A percentile compares a stretch with the other conserved stretches of the same genome.
Conservation (phyloP, 352 stramenopile genomes). For the Globisporangium middletonii region DNA sequence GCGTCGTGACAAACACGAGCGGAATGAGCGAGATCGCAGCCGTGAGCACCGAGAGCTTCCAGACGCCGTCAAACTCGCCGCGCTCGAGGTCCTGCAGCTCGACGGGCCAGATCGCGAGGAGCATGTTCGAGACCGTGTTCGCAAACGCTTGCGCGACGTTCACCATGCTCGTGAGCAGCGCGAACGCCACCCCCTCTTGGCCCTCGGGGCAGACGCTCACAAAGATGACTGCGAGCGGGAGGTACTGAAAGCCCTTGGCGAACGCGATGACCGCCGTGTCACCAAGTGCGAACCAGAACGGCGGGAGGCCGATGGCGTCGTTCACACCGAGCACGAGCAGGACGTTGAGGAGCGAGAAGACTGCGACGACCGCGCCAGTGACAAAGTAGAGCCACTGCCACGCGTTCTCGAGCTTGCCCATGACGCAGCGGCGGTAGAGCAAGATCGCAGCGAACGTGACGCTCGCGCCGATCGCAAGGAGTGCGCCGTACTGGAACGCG, state of each 20-base stretch:
- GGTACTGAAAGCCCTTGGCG: constrained; percentile 70
- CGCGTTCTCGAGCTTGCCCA: constrained; percentile 29
- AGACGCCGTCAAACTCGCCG: constrained; percentile 56
- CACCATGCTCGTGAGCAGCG: constrained; percentile 68
- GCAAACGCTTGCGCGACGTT: constrained; percentile 69
- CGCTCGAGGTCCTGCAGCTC: constrained; percentile 51
- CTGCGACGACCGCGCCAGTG: constrained; percentile 43
- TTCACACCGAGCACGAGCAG: constrained; percentile 63
- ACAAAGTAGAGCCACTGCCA: constrained; percentile 67
- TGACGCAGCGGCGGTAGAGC: constrained; percentile 46
- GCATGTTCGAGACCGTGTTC: constrained; percentile 71
- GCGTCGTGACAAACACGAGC: constrained; percentile 30
- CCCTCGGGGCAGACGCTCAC: constrained; percentile 65
- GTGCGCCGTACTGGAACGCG: constrained; percentile 71
- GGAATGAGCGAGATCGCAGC: constrained; percentile 50
- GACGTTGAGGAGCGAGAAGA: constrained; percentile 70
- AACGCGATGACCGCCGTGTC: constrained; percentile 65
- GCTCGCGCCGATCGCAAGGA: constrained; percentile 57
- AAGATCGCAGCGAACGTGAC: constrained; percentile 61
- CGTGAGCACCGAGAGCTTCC: constrained; percentile 74
- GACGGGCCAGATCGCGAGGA: constrained; percentile 67
- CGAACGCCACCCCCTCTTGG: constrained; percentile 73
- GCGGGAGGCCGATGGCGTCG: constrained; percentile 42
- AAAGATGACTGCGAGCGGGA: constrained; percentile 73
- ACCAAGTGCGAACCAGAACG: constrained; percentile 77